phyloP scores from a whole-genome alignment of 495 filamentous ascomycete genomes.

The Letharia columbiana region DNA sequence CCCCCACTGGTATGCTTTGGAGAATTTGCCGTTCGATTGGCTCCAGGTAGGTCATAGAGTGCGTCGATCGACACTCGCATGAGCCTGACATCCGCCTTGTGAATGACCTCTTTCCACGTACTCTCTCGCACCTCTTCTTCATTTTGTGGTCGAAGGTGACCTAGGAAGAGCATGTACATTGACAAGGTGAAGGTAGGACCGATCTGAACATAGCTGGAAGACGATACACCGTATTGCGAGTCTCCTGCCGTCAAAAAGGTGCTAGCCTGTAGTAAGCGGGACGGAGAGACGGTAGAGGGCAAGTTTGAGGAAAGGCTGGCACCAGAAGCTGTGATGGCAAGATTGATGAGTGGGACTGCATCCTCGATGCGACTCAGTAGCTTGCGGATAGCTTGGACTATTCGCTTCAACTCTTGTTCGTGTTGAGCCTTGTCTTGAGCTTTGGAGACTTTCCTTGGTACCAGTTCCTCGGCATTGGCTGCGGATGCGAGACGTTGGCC shows the following conservation, averaged over 20 bases:
- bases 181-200: constrained; percentile 83
- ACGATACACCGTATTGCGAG: constrained; percentile 63
- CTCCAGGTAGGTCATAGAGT: constrained; percentile 25
- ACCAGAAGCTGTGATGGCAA: constrained; percentile 93
- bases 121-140: constrained; percentile 60
- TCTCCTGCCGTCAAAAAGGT: constrained; percentile 86
- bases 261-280: constrained; percentile 85
- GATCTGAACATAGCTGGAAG: constrained; percentile 63
- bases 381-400: constrained; percentile 67
- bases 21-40: not conserved
- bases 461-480: constrained; percentile 56
- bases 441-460: constrained; percentile 42
- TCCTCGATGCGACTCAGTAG: constrained; percentile 79
- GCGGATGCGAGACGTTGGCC: constrained; percentile 66
- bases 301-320: constrained; percentile 72
- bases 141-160: constrained; percentile 60
- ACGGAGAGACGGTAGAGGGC: constrained; percentile 79
- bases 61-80: constrained; percentile 47
- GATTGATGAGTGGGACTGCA: constrained; percentile 84
- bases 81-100: constrained; percentile 83
- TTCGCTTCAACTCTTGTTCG: constrained; percentile 55
- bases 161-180: constrained; percentile 92
- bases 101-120: constrained; percentile 96
- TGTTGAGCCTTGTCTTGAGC: constrained; percentile 40
- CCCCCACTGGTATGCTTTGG: constrained; percentile 11